Evolutionary conservation across 768 basidiomycete genomes (phyloP).

Genomic region (Psilocybe subaeruginosa): DNA sequence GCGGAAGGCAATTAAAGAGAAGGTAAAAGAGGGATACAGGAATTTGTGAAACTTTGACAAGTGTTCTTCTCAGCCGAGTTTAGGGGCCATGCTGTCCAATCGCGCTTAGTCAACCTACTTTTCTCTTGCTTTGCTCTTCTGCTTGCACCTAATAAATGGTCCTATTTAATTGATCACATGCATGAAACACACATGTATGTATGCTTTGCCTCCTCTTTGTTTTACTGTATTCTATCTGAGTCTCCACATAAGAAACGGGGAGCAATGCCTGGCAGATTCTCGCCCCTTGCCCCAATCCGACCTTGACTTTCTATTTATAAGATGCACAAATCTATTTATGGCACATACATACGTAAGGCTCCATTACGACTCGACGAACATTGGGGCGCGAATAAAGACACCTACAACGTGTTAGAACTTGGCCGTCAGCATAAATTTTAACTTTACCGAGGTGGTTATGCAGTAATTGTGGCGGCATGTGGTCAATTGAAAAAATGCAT

Average conservation of each 20-base stretch:
- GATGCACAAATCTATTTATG: not conserved
- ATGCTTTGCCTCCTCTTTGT: not conserved
- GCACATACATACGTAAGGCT: not conserved
- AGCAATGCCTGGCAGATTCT: not conserved
- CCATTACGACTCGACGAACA: not conserved
- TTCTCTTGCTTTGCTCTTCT: not conserved
- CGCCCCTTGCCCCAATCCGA: not conserved
- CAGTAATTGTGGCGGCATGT: too few relatives aligned
- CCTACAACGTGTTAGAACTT: too few relatives aligned
- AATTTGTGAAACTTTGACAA: slow-evolving; percentile 9
- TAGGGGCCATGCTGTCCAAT: not conserved
- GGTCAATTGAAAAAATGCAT: not conserved
- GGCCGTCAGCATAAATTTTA: too few relatives aligned
- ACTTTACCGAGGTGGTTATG: too few relatives aligned
- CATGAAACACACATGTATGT: not conserved
- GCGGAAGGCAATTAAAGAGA: slow-evolving; percentile 6
- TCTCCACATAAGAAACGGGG: not conserved
- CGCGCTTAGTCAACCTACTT: not conserved
- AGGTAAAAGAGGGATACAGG: slow-evolving; percentile 4
- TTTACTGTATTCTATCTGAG: not conserved
- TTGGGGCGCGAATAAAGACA: too few relatives aligned
- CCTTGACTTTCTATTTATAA: not conserved
- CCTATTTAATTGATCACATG: not conserved
- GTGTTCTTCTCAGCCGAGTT: slow-evolving; percentile 6
- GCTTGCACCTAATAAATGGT: not conserved